These are phyloP conservation scores for Lanzia echinophila DNA, from an alignment of 2,329 filamentous ascomycete species.

Conservation along the genomic window DNA sequence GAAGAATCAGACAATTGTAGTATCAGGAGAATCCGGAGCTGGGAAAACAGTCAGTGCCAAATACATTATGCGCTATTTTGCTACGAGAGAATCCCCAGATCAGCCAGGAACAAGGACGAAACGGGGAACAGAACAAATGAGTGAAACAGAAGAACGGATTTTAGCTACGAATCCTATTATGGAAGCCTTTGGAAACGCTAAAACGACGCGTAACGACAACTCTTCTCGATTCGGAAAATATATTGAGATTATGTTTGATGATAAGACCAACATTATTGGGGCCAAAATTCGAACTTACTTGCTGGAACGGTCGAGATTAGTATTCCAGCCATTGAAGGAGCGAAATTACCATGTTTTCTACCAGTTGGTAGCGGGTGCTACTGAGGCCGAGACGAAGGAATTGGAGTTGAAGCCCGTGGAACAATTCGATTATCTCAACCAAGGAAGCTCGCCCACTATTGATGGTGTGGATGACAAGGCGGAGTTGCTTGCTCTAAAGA, in stretches of 20 bases:
- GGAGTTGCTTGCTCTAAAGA: conserved; percentile 83
- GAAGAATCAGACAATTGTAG: conserved; percentile 96
- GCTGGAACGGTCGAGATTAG: conserved; percentile 87
- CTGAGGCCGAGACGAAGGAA: conserved; percentile 73
- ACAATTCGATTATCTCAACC: conserved; percentile 93
- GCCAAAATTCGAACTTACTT: conserved; percentile 96
- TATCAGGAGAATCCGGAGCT: conserved; percentile 98
- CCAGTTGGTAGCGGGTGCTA: conserved; percentile 88
- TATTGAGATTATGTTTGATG: conserved; percentile 99
- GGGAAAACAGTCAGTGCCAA: conserved; percentile 99
- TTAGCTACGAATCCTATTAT: conserved; percentile 98
- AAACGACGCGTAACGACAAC: conserved; percentile 99
- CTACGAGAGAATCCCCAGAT: conserved; percentile 89
- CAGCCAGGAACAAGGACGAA: conserved; percentile 73
- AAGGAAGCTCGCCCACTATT: conserved; percentile 84
- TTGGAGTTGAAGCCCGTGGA: conserved; percentile 75
- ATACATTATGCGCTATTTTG: conserved; percentile 99
- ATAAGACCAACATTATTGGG: conserved; percentile 90
- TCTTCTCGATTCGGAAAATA: conserved; percentile 99
- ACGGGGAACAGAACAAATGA: conserved; percentile 74
- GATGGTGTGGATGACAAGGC: conserved; percentile 93
- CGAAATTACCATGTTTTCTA: conserved; percentile 99
- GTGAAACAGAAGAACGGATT: conserved; percentile 97
- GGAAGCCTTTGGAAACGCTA: conserved; percentile 99
- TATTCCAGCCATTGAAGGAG: conserved; percentile 96